phyloP scores from a whole-genome alignment of 768 basidiomycete species.

The Boletus insuetus region DNA sequence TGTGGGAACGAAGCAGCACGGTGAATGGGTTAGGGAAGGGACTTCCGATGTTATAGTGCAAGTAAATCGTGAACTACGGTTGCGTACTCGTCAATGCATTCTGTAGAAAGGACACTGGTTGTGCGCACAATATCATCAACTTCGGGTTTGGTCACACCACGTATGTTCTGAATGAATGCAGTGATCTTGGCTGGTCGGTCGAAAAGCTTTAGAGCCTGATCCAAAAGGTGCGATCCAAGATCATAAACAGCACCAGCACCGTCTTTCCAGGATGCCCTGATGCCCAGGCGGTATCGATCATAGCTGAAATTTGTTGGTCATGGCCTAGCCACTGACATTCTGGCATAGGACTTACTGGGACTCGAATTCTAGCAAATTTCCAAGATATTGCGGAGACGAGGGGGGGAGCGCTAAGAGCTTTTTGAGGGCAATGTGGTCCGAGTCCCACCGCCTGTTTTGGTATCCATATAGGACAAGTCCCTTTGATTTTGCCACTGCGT shows the following conservation, averaged over 20 bases:
- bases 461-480: conserved; percentile 65
- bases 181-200: conserved; percentile 69
- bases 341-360: conserved; percentile 53
- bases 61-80: conserved; percentile 48
- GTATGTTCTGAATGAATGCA: conserved; percentile 66
- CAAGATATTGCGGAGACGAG: conserved; percentile 52
- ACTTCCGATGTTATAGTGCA: conserved; percentile 46
- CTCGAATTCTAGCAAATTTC: conserved; percentile 67
- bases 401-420: conserved; percentile 54
- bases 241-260: conserved; percentile 69
- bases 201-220: conserved; percentile 73
- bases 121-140: conserved; percentile 63
- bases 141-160: conserved; percentile 59
- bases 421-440: conserved; percentile 68
- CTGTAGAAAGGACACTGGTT: background rate
- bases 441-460: conserved; percentile 78
- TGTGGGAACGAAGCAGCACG: conserved; percentile 65
- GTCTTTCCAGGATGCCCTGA: conserved; percentile 83
- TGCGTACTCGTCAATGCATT: background rate
- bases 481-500: conserved; percentile 54
- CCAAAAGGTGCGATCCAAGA: conserved; percentile 77
- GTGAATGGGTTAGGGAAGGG: conserved; percentile 53
- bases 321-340: background rate
- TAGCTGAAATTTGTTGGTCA: conserved; percentile 42
- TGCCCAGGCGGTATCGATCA: conserved; percentile 65